Base-by-base conservation (phyloP, 2,329 filamentous ascomycete species). In the Endothia cerciana region DNA sequence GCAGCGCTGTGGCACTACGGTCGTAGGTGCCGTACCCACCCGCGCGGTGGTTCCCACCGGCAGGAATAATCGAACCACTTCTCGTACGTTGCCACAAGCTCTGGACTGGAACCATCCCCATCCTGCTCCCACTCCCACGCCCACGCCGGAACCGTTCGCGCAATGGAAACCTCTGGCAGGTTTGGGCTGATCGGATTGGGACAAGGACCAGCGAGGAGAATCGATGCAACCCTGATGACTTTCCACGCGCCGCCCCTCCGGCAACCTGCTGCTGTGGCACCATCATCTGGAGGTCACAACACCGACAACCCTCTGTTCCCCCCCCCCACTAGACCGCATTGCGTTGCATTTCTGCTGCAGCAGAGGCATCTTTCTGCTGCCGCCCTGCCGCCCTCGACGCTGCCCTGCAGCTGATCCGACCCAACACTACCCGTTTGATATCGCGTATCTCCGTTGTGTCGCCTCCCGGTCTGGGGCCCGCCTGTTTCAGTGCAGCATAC, bases 61-160 rank as follows among this genome's bases (percentile, higher is more conserved):
- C 11, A 25, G 22, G 13, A 40, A 59, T 40, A 59, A 59, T 59
- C 56, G 56, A 59, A 59, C 56, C 56, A 59, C 56, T 59, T 59
- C n/a, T 59, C 56, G 56, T 59, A 59, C 56, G 56, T 59, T 59
- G 38, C 25, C 25, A 45, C 56, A 59, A 30, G 22, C 51, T 55
- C 51, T 55, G 28, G 51, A 33, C 51, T 55, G 28, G 51, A 55
- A 55, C 51, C 51, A 51, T 28, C 47, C 47, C 47, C 47, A 22
- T 51, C 47, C 47, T 51, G 55, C 38, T 57, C 36, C 55, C 55
- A 57, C 53, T 33, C 36, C 36, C 55, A 57, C 55, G 55, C 55
- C 55, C 53, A 40, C n/a, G 55, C 55, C 10, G 55, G 55, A 5
- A 49, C 45, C 45, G 22, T 51, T 28, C 15, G 22, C 22, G 47